Base-by-base conservation (phyloP, 768 basidiomycete species). In the Lanmaoa rubissima region DNA sequence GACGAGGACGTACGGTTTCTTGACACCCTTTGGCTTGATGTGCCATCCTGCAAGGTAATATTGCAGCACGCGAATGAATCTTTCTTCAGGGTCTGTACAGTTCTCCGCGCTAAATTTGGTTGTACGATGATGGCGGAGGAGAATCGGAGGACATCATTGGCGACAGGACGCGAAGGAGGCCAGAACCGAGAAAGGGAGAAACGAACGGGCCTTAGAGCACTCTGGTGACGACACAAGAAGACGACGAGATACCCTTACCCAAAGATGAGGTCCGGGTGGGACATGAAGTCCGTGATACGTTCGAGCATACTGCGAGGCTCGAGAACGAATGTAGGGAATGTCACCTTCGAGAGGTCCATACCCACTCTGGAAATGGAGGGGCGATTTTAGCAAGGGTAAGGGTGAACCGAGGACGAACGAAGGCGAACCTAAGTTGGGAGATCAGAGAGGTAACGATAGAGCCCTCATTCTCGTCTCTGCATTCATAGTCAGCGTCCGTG, bases 41-140 rank as follows among this genome's bases (percentile, higher is more conserved):
- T 98, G 97, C 97, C 97, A 99, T 24, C 97, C 97, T n/a, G 92
- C 88, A 46, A 99, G 86, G 71, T 98, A 99, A 71, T 95, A 97
- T 60, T 90, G 88, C 35, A 98, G 79, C 2, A 98, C 93, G 48
- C 86, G 82, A 60, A 96, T 81, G 72, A 98, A 98, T 43, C 97
- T 79, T 69, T 96, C 94, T 70, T 96, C 89, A 34, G 92, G 83
- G 65, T 93, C 86, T 40, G 81, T 78, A 68, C 84, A 86, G n/a
- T 83, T 70, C 61, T 91, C 92, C 45, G 91, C 90, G 40, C 95
- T 96, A 66, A 26, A 51, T 48, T 21, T 24, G 54, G 62, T 48
- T 50, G 55, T 50, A 53, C 43, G 54, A 44, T 46, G 53, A n/a
- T 45, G 51, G 41, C 7, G 38, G 36, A 7, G 39, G 48, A 31